Percentiles rank a stretch among this genome's conserved stretches.
Evolutionary conservation across 257 asterid genomes (phyloP).

Genomic region (Solanum pimpinellifolium): DNA sequence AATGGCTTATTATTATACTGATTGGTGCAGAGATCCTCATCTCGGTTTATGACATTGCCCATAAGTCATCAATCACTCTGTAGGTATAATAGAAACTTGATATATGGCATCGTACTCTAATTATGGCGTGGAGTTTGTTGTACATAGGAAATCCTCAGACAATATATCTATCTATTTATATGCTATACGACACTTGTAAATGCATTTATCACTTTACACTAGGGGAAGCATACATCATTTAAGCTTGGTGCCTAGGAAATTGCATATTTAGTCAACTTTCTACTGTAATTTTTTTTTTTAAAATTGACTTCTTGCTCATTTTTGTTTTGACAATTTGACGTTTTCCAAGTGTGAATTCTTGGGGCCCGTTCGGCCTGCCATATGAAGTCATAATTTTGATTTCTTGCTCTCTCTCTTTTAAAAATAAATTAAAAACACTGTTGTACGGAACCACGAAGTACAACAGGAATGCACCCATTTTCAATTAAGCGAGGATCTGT

Average conservation of each 20-base stretch:
- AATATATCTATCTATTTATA: neutral
- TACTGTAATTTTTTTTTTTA: neutral
- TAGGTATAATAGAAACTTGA: neutral
- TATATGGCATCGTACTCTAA: neutral
- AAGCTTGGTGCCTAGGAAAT: neutral
- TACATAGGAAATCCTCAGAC: neutral
- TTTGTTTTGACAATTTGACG: neutral
- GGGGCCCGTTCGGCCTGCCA: no score
- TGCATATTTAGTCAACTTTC: neutral
- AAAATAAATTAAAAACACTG: no score
- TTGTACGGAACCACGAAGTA: no score
- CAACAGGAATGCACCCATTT: no score
- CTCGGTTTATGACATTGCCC: conserved; percentile 77
- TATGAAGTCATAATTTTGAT: no score
- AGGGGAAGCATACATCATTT: neutral
- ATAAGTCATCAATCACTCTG: conserved; percentile 25
- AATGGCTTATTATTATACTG: conserved; percentile 85
- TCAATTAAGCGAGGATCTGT: no score
- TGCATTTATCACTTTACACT: neutral
- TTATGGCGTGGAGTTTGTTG: neutral
- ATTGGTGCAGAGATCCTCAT: conserved; percentile 88
- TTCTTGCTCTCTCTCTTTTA: no score
- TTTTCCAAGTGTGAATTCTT: neutral
- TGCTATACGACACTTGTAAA: neutral
- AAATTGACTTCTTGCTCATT: neutral